Base-by-base conservation (phyloP, 768 basidiomycete species). In the Tylopilus felleus region DNA sequence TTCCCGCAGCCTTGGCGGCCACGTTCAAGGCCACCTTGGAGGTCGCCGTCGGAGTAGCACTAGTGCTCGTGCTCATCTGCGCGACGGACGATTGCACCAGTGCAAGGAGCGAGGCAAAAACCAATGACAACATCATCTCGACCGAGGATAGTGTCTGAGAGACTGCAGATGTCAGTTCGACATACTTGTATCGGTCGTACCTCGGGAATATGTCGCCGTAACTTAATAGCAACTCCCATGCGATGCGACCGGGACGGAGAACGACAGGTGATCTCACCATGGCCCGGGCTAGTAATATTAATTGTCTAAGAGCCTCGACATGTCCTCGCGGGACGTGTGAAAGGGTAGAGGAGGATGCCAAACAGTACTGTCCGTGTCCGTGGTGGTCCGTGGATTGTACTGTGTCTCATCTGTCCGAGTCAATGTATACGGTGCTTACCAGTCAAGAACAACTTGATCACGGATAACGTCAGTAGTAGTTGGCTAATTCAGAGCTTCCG, bases 1-100 rank as follows among this genome's bases (percentile, higher is more conserved):
- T 78, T 2, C 74, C 73, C 5, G 73, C 68, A 6, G 70, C 64
- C 59, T 65, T 71, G 3, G 78, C 76, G 5, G 71, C 67, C 8
- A 58, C 60, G 63, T 78, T 69, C 9, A 78, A 58, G 28, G 53
- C 21, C 23, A 56, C 35, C 8, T 25, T 36, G n/a, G 48, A 43
- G 7, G 52, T 59, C 13, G 49, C 29, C 0, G 33, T 54, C 16
- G 46, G 36, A 43, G 49, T 29, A 33, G 33, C 21, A 10, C 49
- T 46, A n/a, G 23, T 47, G 43, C 42, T 23, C 10, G 42, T 47
- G 43, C 42, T 23, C 10, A 39, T 55, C 51, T 44, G 50, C 6
- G 23, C 53, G n/a, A 45, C 19, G 12, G 44, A 23, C 13, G 22
- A 42, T 40, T 50, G 38, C 29, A 48, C 25, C 23, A 57, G 35